phyloP scores from a whole-genome alignment of 225 moss, liverwort and hornwort species.

The Antitrichia curtipendula region DNA sequence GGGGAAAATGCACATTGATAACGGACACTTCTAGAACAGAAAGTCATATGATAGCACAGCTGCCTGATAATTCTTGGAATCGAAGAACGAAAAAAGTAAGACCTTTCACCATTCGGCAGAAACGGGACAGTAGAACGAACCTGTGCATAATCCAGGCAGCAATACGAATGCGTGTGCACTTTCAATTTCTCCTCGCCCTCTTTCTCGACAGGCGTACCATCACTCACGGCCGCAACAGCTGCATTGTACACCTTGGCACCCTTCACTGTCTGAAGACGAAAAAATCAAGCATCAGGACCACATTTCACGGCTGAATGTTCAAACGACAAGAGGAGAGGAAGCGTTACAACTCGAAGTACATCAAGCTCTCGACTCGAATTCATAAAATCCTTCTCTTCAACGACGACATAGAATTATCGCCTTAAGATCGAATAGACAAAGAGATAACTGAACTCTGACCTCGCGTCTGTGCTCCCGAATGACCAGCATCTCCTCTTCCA shows the following conservation, averaged over 20 bases:
- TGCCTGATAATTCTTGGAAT: not conserved
- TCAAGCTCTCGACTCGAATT: not conserved
- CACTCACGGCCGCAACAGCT: slow-evolving; percentile 83
- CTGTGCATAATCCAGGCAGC: slow-evolving; percentile 97
- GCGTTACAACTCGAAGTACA: not conserved
- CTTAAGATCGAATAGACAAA: not conserved
- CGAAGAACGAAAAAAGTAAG: not conserved
- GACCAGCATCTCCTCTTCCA: slow-evolving; percentile 92
- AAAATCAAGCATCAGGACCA: not conserved
- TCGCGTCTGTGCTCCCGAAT: slow-evolving; percentile 90
- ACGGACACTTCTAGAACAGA: not conserved
- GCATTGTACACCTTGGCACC: slow-evolving; percentile 95
- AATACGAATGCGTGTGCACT: slow-evolving; percentile 96
- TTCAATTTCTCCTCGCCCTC: slow-evolving; percentile 95
- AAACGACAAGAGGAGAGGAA: not conserved
- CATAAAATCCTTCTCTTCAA: not conserved
- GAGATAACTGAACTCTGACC: slow-evolving; percentile 11
- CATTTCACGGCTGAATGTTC: not conserved
- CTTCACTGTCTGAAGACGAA: slow-evolving; percentile 65
- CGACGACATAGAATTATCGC: not conserved
- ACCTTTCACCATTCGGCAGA: not conserved
- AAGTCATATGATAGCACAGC: not conserved
- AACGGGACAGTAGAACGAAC: slow-evolving; percentile 13
- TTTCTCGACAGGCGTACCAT: slow-evolving; percentile 38
- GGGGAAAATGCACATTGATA: not conserved